phyloP scores from a whole-genome alignment of 129 eudicot genomes.

The Tagetes patula region DNA sequence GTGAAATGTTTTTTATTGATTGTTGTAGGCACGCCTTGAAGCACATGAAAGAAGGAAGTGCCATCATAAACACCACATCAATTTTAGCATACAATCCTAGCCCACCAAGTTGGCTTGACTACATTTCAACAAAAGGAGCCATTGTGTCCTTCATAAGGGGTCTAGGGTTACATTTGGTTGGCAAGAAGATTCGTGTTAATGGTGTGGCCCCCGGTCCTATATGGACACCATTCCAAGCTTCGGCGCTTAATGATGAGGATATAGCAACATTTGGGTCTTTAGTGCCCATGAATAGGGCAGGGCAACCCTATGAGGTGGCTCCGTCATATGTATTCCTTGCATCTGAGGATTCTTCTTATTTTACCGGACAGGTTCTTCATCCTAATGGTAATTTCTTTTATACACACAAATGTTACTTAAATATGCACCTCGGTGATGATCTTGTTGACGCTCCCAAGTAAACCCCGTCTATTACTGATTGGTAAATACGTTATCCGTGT shows the following conservation, averaged over 20 bases:
- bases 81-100: constrained; percentile 51
- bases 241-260: constrained; percentile 48
- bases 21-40: constrained; percentile 65
- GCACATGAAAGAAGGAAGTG: constrained; percentile 81
- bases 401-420: too few relatives aligned
- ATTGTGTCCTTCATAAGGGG: constrained; percentile 62
- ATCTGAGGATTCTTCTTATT: constrained; percentile 56
- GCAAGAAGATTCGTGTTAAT: constrained; percentile 64
- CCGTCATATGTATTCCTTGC: constrained; percentile 72
- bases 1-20: too few relatives aligned
- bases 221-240: constrained; percentile 74
- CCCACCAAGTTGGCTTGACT: constrained; percentile 48
- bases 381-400: constrained; percentile 57
- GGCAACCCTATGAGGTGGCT: constrained; percentile 72
- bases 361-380: constrained; percentile 68
- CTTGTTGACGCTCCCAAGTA: too few relatives aligned
- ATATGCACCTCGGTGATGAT: too few relatives aligned
- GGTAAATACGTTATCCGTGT: too few relatives aligned
- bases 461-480: too few relatives aligned
- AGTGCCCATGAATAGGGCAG: constrained; percentile 70
- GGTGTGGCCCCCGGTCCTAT: constrained; percentile 93
- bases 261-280: constrained; percentile 40
- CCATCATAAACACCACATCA: constrained; percentile 72
- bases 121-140: constrained; percentile 74
- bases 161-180: constrained; percentile 50